Evolutionary conservation across 495 filamentous ascomycete genomes (phyloP), one percentile per base, ranked within the genome.

Genomic region (Cercophora samala): DNA sequence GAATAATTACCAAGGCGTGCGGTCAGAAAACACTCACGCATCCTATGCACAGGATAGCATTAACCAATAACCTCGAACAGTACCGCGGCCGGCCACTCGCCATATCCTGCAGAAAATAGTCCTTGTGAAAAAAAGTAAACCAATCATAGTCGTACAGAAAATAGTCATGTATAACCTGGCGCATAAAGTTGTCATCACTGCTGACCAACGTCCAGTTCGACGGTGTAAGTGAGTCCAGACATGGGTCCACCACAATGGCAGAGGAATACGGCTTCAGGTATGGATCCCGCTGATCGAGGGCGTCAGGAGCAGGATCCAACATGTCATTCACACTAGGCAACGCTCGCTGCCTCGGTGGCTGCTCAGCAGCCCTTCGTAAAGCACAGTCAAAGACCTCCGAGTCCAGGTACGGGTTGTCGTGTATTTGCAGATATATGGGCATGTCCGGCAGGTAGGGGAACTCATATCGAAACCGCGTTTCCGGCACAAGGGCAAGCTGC

Each of bases 361-460:
- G 64, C 11, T 53, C 32, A 0, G 58, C 29, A 4, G 32, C 18
- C 0, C 32, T 22, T 26, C 61, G 66, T 5, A 69, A 67, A 15
- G 63, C 60, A 42, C 23, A 72, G 6, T 66, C 73, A 62, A 77
- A 80, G 26, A 81, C 64, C 42, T 78, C 73, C n/a, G 79, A 80
- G 26, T 74, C 69, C 8, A 81, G 67, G 56, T 80, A 80, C 22
- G 72, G 74, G 26, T 81, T 81, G 59, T 74, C 73, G 8, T 66
- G 60, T 5, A 61, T 64, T 3, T 66, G 64, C 26, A 81, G 22
- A 37, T 73, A 76, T 1, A 67, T 66, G 3, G 79, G 79, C 78
- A 81, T 81, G 15, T 77, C 72, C 11, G 70, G 18, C 23, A 70
- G 62, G 64, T 78, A 80, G 8, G 79, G 79, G 59, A 81, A 81